A percentile compares a stretch with the other conserved stretches of the same genome.
phyloP scores from a whole-genome alignment of 2,329 filamentous ascomycete species.

The Fusarium bulbicola region DNA sequence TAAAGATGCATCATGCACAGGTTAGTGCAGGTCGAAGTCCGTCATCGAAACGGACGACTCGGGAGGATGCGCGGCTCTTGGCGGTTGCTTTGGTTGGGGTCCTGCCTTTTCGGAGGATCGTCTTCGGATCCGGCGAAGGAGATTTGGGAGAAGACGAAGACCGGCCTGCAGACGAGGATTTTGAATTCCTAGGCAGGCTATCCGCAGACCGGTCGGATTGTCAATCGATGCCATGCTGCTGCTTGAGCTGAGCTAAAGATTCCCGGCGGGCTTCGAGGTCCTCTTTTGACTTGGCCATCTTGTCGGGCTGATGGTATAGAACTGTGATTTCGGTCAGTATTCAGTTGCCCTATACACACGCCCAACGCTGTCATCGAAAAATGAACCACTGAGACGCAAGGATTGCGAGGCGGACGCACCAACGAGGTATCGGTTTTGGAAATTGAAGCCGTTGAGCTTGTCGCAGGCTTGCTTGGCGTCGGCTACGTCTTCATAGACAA shows the following conservation, averaged over 20 bases:
- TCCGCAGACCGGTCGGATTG: conserved; percentile 76
- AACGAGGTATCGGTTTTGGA: conserved; percentile 98
- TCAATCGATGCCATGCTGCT: conserved; percentile 99
- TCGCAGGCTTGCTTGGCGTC: conserved; percentile 99
- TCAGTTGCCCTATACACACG: background rate
- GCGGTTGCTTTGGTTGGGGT: conserved; percentile 47
- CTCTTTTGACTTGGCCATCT: conserved; percentile 84
- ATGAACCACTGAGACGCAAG: background rate
- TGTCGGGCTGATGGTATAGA: conserved; percentile 72
- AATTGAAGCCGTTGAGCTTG: conserved; percentile 99
- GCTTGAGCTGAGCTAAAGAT: conserved; percentile 97
- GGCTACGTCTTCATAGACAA: conserved; percentile 99
- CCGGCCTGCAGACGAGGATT: conserved; percentile 68
- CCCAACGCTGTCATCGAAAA: background rate
- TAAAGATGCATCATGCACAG: conserved; percentile 49
- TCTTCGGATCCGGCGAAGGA: conserved; percentile 53
- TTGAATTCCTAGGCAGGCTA: conserved; percentile 54
- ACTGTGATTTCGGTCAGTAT: conserved; percentile 51
- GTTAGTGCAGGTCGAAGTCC: conserved; percentile 50
- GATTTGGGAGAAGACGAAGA: conserved; percentile 59
- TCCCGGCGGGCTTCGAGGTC: conserved; percentile 93
- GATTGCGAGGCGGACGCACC: conserved; percentile 66
- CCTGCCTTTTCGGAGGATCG: conserved; percentile 56
- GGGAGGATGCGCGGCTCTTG: conserved; percentile 50
- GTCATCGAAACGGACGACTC: conserved; percentile 55